Conservation (phyloP, 2,329 filamentous ascomycete species). For the Alternaria sp. region DNA sequence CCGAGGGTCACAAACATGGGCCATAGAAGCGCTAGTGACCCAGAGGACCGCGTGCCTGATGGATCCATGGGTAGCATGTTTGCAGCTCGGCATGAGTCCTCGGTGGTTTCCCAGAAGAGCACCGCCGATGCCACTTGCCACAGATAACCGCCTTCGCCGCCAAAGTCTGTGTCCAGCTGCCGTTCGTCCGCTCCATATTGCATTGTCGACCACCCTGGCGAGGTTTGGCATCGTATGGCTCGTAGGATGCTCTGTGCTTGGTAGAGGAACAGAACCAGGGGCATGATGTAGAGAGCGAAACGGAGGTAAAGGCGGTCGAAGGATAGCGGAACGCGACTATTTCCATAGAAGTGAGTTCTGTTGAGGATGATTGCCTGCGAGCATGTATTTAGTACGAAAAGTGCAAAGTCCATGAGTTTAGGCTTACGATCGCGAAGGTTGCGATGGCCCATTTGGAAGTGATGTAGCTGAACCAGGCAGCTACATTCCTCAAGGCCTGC, state of each 20-base stretch:
- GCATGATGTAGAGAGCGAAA: conserved; percentile 44
- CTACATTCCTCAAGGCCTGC: conserved; percentile 71
- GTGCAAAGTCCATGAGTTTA: conserved; percentile 5
- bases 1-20: conserved; percentile 75
- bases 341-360: conserved; percentile 91
- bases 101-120: conserved; percentile 77
- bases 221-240: conserved; percentile 90
- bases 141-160: conserved; percentile 71
- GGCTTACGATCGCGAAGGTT: conserved; percentile 77
- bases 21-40: conserved; percentile 81
- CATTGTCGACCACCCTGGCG: conserved; percentile 55
- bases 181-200: conserved; percentile 58
- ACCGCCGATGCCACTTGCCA: conserved; percentile 76
- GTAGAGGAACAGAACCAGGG: conserved; percentile 49
- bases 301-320: conserved; percentile 71
- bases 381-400: conserved; percentile 7
- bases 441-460: conserved; percentile 79
- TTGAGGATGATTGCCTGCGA: conserved; percentile 81
- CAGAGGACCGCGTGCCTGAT: conserved; percentile 66
- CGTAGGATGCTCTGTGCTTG: conserved; percentile 78
- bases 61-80: conserved; percentile 70
- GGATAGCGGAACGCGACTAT: conserved; percentile 80
- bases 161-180: conserved; percentile 57
- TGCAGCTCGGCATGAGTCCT: conserved; percentile 77
- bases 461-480: conserved; percentile 84